Evolutionary conservation across 805 yeast genomes (phyloP).

Genomic region (Metschnikowia santaceciliae): DNA sequence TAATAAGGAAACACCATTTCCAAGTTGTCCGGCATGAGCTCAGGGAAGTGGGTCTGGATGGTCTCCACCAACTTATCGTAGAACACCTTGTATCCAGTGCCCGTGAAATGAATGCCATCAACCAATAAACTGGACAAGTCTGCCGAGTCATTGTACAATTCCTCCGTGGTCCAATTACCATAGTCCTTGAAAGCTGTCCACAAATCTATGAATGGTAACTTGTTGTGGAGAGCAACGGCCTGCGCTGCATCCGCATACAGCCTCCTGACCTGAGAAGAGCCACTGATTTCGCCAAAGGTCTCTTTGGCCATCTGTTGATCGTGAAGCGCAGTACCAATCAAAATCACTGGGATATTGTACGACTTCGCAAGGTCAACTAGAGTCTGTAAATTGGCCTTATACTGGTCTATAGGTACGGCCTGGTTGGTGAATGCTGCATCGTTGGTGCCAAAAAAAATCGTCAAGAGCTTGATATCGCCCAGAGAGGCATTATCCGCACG

Average conservation of each 20-base stretch:
- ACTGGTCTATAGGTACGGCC: slow-evolving; percentile 50
- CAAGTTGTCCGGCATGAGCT: slow-evolving; percentile 41
- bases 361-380: slow-evolving; percentile 40
- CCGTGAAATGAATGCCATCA: slow-evolving; percentile 62
- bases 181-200: slow-evolving; percentile 39
- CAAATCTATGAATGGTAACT: slow-evolving; percentile 57
- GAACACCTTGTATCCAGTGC: slow-evolving; percentile 48
- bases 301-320: slow-evolving; percentile 26
- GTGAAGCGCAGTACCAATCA: slow-evolving; percentile 62
- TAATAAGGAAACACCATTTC: slow-evolving; percentile 37
- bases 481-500: slow-evolving; percentile 30
- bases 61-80: slow-evolving; percentile 40
- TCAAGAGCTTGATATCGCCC: slow-evolving; percentile 39
- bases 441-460: slow-evolving; percentile 78
- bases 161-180: slow-evolving; percentile 34
- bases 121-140: slow-evolving; percentile 20
- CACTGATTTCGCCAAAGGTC: slow-evolving; percentile 8
- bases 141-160: slow-evolving; percentile 25
- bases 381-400: slow-evolving; percentile 41
- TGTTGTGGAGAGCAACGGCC: slow-evolving; percentile 40
- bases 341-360: slow-evolving; percentile 47
- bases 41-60: slow-evolving; percentile 46
- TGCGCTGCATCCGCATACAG: slow-evolving; percentile 50
- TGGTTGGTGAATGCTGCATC: slow-evolving; percentile 43
- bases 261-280: slow-evolving; percentile 9